A percentile compares a stretch with the other conserved stretches of the same genome.
Conservation (phyloP, 148 eudicot species). For the Rhododendron vialii region DNA sequence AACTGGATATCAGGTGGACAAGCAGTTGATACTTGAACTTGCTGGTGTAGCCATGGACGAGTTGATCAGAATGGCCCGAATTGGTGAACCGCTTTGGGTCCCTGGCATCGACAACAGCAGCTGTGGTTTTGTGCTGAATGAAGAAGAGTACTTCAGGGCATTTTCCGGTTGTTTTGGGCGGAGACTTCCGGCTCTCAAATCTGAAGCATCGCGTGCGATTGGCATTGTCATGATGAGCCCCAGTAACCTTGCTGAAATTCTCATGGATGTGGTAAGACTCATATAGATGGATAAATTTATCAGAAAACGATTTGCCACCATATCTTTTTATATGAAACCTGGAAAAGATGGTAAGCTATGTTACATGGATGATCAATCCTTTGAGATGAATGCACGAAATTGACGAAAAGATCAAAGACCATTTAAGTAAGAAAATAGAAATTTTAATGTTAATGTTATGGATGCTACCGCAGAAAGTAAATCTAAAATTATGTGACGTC, state of each 20-base stretch:
- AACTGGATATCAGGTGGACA: slow-evolving; percentile 17
- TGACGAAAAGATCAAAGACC: too few relatives aligned
- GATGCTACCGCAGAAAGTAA: too few relatives aligned
- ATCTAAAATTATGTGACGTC: too few relatives aligned
- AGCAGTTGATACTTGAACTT: not conserved
- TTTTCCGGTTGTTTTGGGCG: slow-evolving; percentile 35
- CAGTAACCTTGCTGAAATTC: slow-evolving; percentile 29
- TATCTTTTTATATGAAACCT: not conserved
- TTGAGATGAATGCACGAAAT: too few relatives aligned
- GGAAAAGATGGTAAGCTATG: too few relatives aligned
- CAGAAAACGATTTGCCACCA: not conserved
- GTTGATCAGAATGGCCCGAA: slow-evolving; percentile 24
- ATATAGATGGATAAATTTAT: not conserved
- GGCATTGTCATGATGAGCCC: slow-evolving; percentile 35
- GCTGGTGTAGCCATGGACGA: slow-evolving; percentile 42
- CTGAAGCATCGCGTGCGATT: slow-evolving; percentile 35
- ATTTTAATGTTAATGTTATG: too few relatives aligned
- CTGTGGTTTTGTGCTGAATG: slow-evolving; percentile 10
- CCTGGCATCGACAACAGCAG: not conserved
- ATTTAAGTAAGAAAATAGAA: too few relatives aligned
- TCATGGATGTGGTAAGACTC: slow-evolving; percentile 48
- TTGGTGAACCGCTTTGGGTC: slow-evolving; percentile 43
- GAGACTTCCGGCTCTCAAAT: slow-evolving; percentile 10
- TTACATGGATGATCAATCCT: too few relatives aligned
- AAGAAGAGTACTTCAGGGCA: slow-evolving; percentile 33